Evolutionary conservation across 1,284 basidiomycete species (phyloP).

Genomic region (Sutorius eximius): DNA sequence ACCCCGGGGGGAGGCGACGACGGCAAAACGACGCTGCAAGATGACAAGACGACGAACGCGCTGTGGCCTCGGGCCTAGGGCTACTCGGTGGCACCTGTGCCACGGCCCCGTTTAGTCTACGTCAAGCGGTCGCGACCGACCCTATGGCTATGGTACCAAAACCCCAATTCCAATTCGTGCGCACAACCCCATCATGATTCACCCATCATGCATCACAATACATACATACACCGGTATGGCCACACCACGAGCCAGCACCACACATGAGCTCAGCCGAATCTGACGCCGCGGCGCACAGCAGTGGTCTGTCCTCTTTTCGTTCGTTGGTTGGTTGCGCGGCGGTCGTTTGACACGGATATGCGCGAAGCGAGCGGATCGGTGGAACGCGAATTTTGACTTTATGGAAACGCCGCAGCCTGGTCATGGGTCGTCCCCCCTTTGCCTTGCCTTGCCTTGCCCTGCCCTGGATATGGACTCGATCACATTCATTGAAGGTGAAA

Average conservation of each 20-base stretch:
- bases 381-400: neutral
- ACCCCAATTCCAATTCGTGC: neutral
- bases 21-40: neutral
- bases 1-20: neutral
- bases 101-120: too few relatives aligned
- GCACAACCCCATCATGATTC: too few relatives aligned
- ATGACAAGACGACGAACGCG: neutral
- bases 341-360: neutral
- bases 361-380: neutral
- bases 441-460: neutral
- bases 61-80: neutral
- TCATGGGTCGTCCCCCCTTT: neutral
- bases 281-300: neutral
- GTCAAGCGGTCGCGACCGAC: neutral
- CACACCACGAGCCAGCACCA: neutral
- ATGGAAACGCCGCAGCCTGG: neutral
- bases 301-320: neutral
- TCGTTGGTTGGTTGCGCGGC: neutral
- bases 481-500: conserved; percentile 8
- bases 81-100: neutral
- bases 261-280: neutral
- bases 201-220: neutral
- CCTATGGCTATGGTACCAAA: neutral
- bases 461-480: neutral
- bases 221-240: too few relatives aligned